Percentiles rank a stretch among this genome's conserved stretches.
Conservation (phyloP, 2,329 filamentous ascomycete species). For the Calycina marina region DNA sequence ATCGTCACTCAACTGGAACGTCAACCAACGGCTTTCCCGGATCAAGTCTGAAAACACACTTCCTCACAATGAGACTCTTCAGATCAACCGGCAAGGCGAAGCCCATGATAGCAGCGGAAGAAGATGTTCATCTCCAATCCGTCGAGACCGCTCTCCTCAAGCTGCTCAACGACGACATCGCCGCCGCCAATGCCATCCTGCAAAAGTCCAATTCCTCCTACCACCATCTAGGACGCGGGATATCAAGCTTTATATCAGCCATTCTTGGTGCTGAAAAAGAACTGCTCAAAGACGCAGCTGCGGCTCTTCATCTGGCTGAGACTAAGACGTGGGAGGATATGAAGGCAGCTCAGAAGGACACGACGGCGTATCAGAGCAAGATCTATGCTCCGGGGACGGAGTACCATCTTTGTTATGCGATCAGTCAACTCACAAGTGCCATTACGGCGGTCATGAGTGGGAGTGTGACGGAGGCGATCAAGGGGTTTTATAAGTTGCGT, state of each 20-base stretch:
- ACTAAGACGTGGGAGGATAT: constrained; percentile 61
- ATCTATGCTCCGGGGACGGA: constrained; percentile 77
- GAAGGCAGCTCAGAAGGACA: constrained; percentile 56
- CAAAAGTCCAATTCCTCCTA: constrained; percentile 68
- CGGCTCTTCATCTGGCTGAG: constrained; percentile 61
- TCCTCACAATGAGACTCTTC: too few relatives aligned
- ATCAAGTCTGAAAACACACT: constrained; percentile 2
- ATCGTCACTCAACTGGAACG: too few relatives aligned
- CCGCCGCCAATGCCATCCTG: constrained; percentile 62
- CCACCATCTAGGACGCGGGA: constrained; percentile 68
- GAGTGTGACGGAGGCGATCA: constrained; percentile 79
- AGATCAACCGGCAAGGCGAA: constrained; percentile 13
- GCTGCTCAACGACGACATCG: constrained; percentile 84
- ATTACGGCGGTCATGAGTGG: constrained; percentile 84
- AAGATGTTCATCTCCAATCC: constrained; percentile 40
- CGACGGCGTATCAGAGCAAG: constrained; percentile 34
- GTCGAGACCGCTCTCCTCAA: constrained; percentile 51
- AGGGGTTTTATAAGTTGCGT: constrained; percentile 81
- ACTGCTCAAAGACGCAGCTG: constrained; percentile 69
- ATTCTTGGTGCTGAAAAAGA: constrained; percentile 86
- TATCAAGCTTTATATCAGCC: constrained; percentile 73
- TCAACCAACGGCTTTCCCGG: constrained; percentile 2
- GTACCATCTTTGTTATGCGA: constrained; percentile 66
- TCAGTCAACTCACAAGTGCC: constrained; percentile 79
- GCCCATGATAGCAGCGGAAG: constrained; percentile 24